These are phyloP conservation scores for Candida cerambycidarum DNA, from an alignment of 805 yeast genomes.

Conservation along the genomic window DNA sequence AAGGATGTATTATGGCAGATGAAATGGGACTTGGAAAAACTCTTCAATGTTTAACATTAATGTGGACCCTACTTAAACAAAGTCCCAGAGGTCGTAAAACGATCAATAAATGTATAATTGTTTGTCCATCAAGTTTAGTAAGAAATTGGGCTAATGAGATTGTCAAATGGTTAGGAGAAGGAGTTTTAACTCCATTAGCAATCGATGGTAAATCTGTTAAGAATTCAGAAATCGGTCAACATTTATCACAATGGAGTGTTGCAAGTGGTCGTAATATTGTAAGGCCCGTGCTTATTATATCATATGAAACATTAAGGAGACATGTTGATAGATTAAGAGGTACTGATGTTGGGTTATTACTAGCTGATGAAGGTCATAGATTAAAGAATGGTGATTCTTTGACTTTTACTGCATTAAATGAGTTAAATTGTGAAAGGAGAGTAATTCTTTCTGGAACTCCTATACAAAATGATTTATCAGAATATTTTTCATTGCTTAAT, in stretches of 20 bases:
- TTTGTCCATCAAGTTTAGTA: slow-evolving; percentile 92
- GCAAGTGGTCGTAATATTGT: slow-evolving; percentile 88
- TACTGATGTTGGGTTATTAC: slow-evolving; percentile 79
- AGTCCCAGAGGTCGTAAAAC: slow-evolving; percentile 83
- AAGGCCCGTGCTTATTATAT: slow-evolving; percentile 88
- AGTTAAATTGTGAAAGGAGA: slow-evolving; percentile 82
- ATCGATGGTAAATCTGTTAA: slow-evolving; percentile 88
- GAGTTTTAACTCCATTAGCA: slow-evolving; percentile 83
- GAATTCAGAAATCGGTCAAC: slow-evolving; percentile 62
- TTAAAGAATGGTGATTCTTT: slow-evolving; percentile 77
- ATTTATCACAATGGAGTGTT: slow-evolving; percentile 78
- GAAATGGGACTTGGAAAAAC: slow-evolving; percentile 96
- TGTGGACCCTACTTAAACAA: slow-evolving; percentile 91
- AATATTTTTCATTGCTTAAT: slow-evolving; percentile 83
- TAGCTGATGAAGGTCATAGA: slow-evolving; percentile 55
- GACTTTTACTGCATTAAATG: slow-evolving; percentile 82
- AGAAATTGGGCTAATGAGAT: slow-evolving; percentile 97
- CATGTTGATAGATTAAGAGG: slow-evolving; percentile 73
- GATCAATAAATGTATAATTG: slow-evolving; percentile 87
- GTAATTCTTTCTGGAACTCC: slow-evolving; percentile 97
- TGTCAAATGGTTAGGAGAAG: slow-evolving; percentile 92
- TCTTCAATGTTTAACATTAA: slow-evolving; percentile 78
- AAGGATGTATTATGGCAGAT: slow-evolving; percentile 98
- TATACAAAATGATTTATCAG: slow-evolving; percentile 91
- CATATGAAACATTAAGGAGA: slow-evolving; percentile 89